Percentiles rank a stretch among this genome's conserved stretches.
These are phyloP conservation scores for Stentor roeselii DNA, from an alignment of 73 alveolate genomes.

Conservation along the genomic window DNA sequence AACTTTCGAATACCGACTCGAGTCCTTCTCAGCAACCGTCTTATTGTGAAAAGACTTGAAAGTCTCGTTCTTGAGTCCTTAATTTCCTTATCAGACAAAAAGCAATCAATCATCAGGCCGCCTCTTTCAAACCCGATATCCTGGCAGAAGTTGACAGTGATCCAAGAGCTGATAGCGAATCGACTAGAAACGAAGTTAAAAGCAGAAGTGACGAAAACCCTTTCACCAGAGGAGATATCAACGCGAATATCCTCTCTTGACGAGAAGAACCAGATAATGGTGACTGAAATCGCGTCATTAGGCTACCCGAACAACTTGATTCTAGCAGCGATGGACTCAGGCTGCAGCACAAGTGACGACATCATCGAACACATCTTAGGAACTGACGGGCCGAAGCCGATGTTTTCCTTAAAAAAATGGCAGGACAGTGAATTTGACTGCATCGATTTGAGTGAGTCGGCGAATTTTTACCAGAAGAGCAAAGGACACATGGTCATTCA, in stretches of 20 bases:
- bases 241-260: not conserved
- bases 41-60: not conserved
- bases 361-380: not conserved
- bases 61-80: not conserved
- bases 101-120: not conserved
- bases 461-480: not conserved
- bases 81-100: not conserved
- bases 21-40: not conserved
- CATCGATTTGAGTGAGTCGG: not conserved
- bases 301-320: not conserved
- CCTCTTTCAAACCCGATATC: not conserved
- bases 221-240: not conserved
- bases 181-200: not conserved
- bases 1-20: not conserved
- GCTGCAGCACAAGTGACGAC: not conserved
- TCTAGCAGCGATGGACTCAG: not conserved
- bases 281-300: not conserved
- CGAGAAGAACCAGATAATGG: not conserved
- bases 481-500: not conserved
- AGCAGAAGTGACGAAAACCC: not conserved
- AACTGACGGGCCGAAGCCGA: not conserved
- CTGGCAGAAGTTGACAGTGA: not conserved
- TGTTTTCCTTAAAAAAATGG: not conserved
- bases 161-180: not conserved
- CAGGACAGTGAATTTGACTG: not conserved